Percentiles rank a stretch among this genome's conserved stretches.
These are phyloP conservation scores for Quercus cerris DNA, from an alignment of 306 rosid genomes.

Conservation along the genomic window DNA sequence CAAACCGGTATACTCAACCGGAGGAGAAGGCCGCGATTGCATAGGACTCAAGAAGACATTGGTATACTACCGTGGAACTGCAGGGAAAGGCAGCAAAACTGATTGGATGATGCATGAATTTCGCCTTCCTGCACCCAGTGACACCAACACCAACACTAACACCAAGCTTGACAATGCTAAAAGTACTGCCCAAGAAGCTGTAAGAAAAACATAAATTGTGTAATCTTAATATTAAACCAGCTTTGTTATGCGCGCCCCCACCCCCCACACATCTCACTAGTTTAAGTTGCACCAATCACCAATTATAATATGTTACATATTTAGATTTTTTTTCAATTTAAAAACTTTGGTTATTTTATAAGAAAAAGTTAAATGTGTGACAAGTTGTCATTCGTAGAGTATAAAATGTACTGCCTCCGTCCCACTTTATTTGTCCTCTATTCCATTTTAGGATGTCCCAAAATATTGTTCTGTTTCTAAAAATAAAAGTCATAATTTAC, in stretches of 20 bases:
- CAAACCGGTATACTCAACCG: slow-evolving; percentile 36
- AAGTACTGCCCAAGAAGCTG: slow-evolving; percentile 52
- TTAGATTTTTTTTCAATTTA: too few species aligned
- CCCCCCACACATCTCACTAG: too few species aligned
- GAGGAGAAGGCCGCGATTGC: slow-evolving; percentile 43
- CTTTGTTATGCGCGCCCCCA: not conserved
- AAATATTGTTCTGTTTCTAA: too few species aligned
- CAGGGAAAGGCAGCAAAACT: slow-evolving; percentile 91
- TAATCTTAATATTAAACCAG: not conserved
- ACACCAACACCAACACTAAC: not conserved
- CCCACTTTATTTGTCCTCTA: too few species aligned
- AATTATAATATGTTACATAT: too few species aligned
- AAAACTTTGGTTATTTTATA: too few species aligned
- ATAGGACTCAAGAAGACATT: slow-evolving; percentile 91
- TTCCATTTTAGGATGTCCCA: too few species aligned
- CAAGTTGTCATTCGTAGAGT: too few species aligned
- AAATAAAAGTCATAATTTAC: too few species aligned
- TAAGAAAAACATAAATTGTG: slow-evolving; percentile 19
- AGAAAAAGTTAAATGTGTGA: too few species aligned
- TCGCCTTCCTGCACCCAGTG: slow-evolving; percentile 56
- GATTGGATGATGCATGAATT: slow-evolving; percentile 99
- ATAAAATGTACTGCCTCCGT: too few species aligned
- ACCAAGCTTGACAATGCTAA: slow-evolving; percentile 1
- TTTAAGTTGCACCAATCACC: too few species aligned
- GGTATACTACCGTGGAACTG: slow-evolving; percentile 83